Base-by-base conservation (phyloP, 2,329 filamentous ascomycete genomes). In the Arthrobotrys musiformis region DNA sequence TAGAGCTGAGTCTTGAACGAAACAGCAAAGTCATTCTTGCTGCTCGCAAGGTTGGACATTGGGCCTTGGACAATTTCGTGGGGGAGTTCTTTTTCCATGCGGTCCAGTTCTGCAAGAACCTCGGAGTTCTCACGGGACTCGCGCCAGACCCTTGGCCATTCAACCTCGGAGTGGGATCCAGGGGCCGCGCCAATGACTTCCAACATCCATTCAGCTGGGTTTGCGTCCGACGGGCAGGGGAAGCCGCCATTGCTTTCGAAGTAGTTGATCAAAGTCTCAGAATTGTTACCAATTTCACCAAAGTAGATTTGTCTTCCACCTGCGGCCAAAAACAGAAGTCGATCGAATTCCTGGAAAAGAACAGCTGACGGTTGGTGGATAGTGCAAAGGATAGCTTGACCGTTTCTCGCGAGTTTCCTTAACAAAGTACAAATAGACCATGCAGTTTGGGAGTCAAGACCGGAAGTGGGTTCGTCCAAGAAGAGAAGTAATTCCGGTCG, bases 341-440 rank as follows among this genome's bases (percentile, higher is more conserved):
- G 88, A 82, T 97, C 93, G 79, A 97, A 97, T 83, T 93, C 91
- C 83, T 95, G 92, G 80, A 97, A 97, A 0, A 97, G 86, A 0
- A 92, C 90, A 15, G 92, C 92, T 79, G 93, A 94, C 0, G 93
- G 93, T 82, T 97, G 93, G 83, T 97, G 93, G 79, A 97, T 97
- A 0, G 93, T 97, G 84, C 93, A 96, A 2, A 97, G 87, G 80
- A 97, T 93, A 8, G 93, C 93, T 82, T 97, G 93, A 1, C 93
- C 93, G 1, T 91, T 91, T n/a, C 87, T 86, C 60, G 91, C 90
- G 4, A 93, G 87, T 84, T 93, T 93, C 81, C 89, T 89, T n/a
- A 93, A 85, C 85, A 93, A 92, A 35, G 90, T 89, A 26, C 92
- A 89, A 79, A 93, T 93, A 83, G 92, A 92, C 85, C 90, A 93